Conservation (phyloP, 345 rosid genomes). For the Durio zibethinus region DNA sequence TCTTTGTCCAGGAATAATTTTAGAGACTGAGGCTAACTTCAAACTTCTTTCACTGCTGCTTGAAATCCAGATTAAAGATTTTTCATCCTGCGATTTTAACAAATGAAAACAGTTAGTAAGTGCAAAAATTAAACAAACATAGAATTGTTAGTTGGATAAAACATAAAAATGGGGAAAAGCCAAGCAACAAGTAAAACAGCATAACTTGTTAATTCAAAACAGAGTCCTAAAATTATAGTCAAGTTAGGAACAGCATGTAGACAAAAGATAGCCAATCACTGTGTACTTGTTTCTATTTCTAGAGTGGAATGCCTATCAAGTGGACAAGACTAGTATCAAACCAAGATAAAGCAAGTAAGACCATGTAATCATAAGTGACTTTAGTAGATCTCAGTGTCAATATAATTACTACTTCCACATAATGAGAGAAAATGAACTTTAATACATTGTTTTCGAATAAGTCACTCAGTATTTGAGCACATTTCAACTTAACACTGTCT, state of each 20-base stretch:
- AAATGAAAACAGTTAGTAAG: background rate
- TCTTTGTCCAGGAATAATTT: slow-evolving; percentile 93
- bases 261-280: background rate
- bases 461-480: background rate
- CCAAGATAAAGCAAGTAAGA: background rate
- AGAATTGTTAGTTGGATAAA: background rate
- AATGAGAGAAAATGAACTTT: background rate
- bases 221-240: background rate
- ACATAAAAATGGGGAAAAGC: background rate
- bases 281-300: background rate
- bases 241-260: background rate
- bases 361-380: background rate
- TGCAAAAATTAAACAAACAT: background rate
- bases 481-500: slow-evolving; percentile 2
- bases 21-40: slow-evolving; percentile 77
- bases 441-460: background rate
- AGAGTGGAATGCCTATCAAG: background rate
- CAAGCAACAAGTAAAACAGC: background rate
- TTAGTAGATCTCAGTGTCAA: background rate
- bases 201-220: background rate
- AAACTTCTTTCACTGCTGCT: slow-evolving; percentile 71
- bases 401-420: background rate
- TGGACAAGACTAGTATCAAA: background rate
- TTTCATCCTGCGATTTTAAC: slow-evolving; percentile 65
- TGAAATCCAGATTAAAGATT: slow-evolving; percentile 85